A percentile compares a stretch with the other conserved stretches of the same genome.
phyloP scores from a whole-genome alignment of 192 early-diverging fungal species.

The Fimicolochytrium jonesii region DNA sequence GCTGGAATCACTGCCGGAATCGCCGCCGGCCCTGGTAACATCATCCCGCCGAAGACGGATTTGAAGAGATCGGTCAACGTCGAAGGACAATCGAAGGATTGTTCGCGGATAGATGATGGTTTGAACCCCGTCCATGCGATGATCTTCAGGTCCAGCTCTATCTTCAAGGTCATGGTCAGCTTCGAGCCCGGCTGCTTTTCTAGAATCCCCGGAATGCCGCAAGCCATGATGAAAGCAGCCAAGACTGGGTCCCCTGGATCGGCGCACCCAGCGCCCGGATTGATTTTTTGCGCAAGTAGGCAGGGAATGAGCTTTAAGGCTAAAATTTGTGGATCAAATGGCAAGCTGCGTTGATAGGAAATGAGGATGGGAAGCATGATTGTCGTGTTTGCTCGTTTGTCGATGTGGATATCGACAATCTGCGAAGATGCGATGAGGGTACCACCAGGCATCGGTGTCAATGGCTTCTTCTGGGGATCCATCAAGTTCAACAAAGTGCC shows the following conservation, averaged over 20 bases:
- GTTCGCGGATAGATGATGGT: background rate
- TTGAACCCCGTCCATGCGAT: constrained; percentile 20
- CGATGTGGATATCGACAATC: background rate
- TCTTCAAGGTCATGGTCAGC: background rate
- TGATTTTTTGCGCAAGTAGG: background rate
- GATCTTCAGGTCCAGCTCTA: constrained; percentile 17
- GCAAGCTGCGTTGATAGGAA: background rate
- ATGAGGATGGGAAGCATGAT: constrained; percentile 12
- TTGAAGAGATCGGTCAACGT: too few species aligned
- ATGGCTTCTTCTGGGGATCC: background rate
- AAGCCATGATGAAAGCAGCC: background rate
- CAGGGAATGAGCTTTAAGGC: too few species aligned
- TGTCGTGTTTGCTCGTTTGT: constrained; percentile 9
- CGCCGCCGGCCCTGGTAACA: too few species aligned
- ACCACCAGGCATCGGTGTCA: background rate
- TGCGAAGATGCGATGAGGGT: background rate
- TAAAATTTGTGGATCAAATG: too few species aligned
- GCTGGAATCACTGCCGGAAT: too few species aligned
- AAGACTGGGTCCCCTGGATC: constrained; percentile 12
- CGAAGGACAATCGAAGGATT: constrained; percentile 13
- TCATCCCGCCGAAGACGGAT: too few species aligned
- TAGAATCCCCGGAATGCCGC: constrained; percentile 11
- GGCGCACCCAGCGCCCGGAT: background rate
- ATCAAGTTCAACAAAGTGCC: background rate
- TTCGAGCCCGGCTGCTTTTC: background rate